Percentiles rank a stretch among this genome's conserved stretches.
These are phyloP conservation scores for Zymoseptoria tritici DNA, from an alignment of 2,329 filamentous ascomycete species.

Conservation along the genomic window DNA sequence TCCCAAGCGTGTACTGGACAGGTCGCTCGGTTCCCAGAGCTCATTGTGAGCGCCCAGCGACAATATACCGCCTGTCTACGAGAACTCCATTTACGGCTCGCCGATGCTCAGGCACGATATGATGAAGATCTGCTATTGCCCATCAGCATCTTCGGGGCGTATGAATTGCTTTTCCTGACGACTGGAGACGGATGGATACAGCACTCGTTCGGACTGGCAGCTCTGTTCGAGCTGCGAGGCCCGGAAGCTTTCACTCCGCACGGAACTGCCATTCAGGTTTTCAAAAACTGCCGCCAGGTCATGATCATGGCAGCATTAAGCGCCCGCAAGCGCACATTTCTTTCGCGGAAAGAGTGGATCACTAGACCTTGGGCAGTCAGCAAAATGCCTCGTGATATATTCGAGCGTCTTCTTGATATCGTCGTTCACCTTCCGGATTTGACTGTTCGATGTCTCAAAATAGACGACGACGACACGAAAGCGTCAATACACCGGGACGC, in stretches of 20 bases:
- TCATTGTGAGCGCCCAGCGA: neutral
- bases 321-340: neutral
- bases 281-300: neutral
- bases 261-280: neutral
- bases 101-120: neutral
- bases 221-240: neutral
- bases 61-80: neutral
- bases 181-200: neutral
- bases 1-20: neutral
- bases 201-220: neutral
- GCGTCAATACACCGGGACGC: neutral
- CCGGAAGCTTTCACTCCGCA: neutral
- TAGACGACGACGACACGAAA: neutral
- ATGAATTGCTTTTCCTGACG: neutral
- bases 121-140: neutral
- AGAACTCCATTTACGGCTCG: neutral
- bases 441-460: neutral
- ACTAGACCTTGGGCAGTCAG: neutral
- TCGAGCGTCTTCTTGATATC: neutral
- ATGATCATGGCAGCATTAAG: neutral
- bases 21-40: neutral
- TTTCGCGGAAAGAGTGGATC: neutral
- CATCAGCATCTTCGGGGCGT: neutral
- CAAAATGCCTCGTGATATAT: neutral
- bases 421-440: neutral